phyloP scores from a whole-genome alignment of 495 filamentous ascomycete species.

The Penicillium cataractarum region DNA sequence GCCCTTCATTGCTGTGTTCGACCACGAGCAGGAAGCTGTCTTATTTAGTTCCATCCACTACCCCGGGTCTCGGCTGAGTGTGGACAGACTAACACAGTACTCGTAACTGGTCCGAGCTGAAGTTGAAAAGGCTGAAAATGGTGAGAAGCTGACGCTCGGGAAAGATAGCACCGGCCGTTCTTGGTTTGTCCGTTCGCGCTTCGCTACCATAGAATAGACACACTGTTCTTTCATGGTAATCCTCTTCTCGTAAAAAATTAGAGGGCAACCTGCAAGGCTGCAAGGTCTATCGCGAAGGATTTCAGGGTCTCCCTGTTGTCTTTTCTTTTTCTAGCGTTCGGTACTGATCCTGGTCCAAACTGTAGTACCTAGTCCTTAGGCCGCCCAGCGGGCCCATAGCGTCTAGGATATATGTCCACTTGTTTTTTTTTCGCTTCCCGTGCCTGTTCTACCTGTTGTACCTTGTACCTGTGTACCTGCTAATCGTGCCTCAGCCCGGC shows the following conservation, averaged over 20 bases:
- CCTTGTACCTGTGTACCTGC: not conserved
- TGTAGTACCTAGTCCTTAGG: not conserved
- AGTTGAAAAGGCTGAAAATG: slow-evolving; percentile 1
- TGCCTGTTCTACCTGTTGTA: not conserved
- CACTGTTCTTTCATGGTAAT: not conserved
- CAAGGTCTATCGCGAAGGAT: not conserved
- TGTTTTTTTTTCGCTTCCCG: not conserved
- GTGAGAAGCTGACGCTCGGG: not conserved
- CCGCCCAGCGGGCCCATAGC: not conserved
- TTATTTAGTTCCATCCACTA: not conserved
- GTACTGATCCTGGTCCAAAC: not conserved
- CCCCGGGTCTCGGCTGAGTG: slow-evolving; percentile 1
- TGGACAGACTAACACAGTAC: not conserved
- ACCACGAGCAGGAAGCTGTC: slow-evolving; percentile 2
- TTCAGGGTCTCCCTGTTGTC: not conserved
- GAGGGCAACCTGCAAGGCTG: not conserved
- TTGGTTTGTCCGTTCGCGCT: slow-evolving; percentile 1
- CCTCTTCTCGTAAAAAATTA: not conserved
- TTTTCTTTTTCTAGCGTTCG: not conserved
- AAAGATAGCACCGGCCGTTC: not conserved
- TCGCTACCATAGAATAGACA: slow-evolving; percentile 1
- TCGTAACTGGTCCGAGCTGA: not conserved
- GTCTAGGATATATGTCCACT: not conserved
- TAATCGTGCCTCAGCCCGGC: not conserved
- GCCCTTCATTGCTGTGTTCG: slow-evolving; percentile 4